A percentile compares a stretch with the other conserved stretches of the same genome.
Evolutionary conservation across 495 filamentous ascomycete species (phyloP).

Genomic region (Annulohypoxylon stygium): DNA sequence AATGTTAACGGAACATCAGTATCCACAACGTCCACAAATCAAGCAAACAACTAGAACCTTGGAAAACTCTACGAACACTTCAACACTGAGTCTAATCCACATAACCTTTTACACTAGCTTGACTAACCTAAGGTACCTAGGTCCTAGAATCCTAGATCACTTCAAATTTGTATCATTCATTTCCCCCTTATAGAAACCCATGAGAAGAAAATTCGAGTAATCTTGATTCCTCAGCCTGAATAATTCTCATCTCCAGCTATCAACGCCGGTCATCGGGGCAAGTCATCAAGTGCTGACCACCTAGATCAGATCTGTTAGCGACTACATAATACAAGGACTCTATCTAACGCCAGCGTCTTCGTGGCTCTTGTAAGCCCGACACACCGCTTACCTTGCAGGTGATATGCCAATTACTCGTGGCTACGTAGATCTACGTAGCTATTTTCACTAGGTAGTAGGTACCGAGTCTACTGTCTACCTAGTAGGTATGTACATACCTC

Average conservation of each 20-base stretch:
- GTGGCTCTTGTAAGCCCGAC: constrained; percentile 12
- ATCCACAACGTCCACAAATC: constrained; percentile 9
- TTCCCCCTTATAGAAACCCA: constrained; percentile 6
- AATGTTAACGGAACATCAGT: constrained; percentile 7
- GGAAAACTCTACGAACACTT: constrained; percentile 2
- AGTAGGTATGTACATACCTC: background rate
- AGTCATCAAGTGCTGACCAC: constrained; percentile 33
- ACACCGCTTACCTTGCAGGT: constrained; percentile 19
- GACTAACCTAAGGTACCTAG: constrained; percentile 1
- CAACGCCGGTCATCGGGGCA: constrained; percentile 38
- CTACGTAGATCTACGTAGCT: background rate
- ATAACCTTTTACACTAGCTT: constrained; percentile 8
- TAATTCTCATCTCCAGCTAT: background rate
- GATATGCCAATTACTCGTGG: background rate
- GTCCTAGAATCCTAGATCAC: background rate
- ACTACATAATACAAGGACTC: background rate
- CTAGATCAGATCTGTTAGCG: background rate
- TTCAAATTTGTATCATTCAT: background rate
- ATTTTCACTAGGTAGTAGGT: background rate
- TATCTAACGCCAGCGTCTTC: constrained; percentile 2
- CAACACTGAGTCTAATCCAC: background rate
- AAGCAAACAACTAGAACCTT: constrained; percentile 9
- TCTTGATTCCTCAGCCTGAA: constrained; percentile 16
- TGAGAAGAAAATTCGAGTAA: background rate
- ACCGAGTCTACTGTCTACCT: background rate